Evolutionary conservation across 192 early-diverging fungal genomes (phyloP).

Genomic region (Mortierella claussenii): DNA sequence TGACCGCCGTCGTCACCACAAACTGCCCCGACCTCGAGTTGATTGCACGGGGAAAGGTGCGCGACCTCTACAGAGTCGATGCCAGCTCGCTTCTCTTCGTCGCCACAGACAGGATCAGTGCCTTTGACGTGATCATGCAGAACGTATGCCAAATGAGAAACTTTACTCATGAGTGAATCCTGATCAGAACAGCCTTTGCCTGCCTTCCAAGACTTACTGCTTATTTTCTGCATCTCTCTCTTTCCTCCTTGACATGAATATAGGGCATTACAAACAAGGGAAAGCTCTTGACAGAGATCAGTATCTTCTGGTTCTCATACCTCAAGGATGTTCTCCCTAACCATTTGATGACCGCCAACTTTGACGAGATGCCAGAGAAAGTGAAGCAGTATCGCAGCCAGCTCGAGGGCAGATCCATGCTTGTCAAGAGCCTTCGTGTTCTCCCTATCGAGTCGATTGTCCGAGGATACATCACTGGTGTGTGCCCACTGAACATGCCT

Average conservation of each 20-base stretch:
- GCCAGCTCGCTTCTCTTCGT: slow-evolving; percentile 91
- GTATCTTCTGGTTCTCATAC: slow-evolving; percentile 94
- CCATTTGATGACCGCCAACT: slow-evolving; percentile 94
- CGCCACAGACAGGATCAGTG: slow-evolving; percentile 96
- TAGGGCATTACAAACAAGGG: slow-evolving; percentile 96
- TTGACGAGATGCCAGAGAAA: slow-evolving; percentile 89
- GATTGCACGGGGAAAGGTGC: slow-evolving; percentile 93
- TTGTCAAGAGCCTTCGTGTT: slow-evolving; percentile 92
- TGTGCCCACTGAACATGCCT: neutral
- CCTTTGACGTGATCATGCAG: slow-evolving; percentile 99
- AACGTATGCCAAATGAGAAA: slow-evolving; percentile 70
- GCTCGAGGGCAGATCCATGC: slow-evolving; percentile 88
- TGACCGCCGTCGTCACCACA: slow-evolving; percentile 68
- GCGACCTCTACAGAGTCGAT: slow-evolving; percentile 96
- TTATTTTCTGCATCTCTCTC: neutral
- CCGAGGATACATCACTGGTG: slow-evolving; percentile 95
- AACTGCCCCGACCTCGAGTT: slow-evolving; percentile 94
- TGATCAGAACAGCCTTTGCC: neutral
- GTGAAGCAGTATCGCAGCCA: slow-evolving; percentile 92
- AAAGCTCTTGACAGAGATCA: slow-evolving; percentile 96
- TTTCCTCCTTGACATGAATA: neutral
- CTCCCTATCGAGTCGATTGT: slow-evolving; percentile 98
- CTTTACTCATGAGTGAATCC: neutral
- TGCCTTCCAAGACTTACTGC: slow-evolving; percentile 8
- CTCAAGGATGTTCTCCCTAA: slow-evolving; percentile 92